Base-by-base conservation (phyloP, 441 rosid species). In the Daphne laureola region DNA sequence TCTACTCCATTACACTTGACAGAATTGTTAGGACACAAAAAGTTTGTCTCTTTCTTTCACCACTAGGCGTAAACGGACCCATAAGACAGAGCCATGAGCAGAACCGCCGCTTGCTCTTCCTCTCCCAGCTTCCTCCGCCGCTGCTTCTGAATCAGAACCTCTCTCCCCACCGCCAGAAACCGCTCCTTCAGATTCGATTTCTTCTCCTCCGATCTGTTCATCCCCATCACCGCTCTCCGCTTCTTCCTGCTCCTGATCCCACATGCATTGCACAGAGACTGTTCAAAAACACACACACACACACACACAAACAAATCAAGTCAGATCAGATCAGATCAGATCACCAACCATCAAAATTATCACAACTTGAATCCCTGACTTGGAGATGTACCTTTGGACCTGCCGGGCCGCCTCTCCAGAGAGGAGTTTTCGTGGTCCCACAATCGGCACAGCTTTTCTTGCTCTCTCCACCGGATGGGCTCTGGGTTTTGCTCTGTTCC, bases 221-320 rank as follows among this genome's bases (percentile, higher is more conserved):
- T 2, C 4, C 93, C 87, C 27, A 82, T 25, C 21, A 73, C 69
- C 3, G 73, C 83, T 38, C 82, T 73, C 55, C 68, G 77, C 71
- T 74, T 82, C 66, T 78, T 84, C 67, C 85, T 77, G 76, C 82
- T 84, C 61, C 95, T 78, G 71, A 86, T 88, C 68, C 79, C 85
- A 54, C 98, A 92, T 2, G 98, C 98, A 73, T 92, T 92, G 43
- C 98, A 92, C 12, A 92, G 70, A 3, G 98, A 92, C 98, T 91
- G 76, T n/a, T n/a, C 44, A 58, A 59, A 53, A 62, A 3, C 12
- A 41, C 51, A 53, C 38, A 35, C 7, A 38, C 54, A 38, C 14
- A 17, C 15, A 4, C 38, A 35, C 7, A 38, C 54, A 38, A 12
- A 17, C 15, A 4, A 49, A 13, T n/a, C 54, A 23, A 14, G 18